These are phyloP conservation scores for Cercospora sojina DNA, from an alignment of 2,329 filamentous ascomycete species.

Conservation along the genomic window DNA sequence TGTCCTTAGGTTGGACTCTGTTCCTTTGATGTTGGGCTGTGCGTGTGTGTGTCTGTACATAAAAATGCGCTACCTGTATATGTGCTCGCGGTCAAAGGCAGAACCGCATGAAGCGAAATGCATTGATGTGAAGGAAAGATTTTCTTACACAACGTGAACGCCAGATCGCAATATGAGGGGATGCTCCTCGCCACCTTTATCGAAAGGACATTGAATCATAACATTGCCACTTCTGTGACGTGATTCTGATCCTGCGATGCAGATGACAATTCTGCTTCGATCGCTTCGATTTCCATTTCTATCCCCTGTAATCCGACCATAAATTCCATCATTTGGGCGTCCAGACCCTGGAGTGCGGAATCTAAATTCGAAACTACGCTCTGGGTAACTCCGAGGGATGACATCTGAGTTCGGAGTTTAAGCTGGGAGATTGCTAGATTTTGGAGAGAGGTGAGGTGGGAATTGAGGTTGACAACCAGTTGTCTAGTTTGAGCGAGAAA, in stretches of 20 bases:
- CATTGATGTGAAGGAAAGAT: neutral
- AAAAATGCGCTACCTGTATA: neutral
- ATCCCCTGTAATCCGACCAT: neutral
- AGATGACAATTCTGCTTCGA: neutral
- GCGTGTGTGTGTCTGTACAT: neutral
- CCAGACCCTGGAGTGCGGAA: neutral
- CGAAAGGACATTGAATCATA: neutral
- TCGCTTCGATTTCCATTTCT: neutral
- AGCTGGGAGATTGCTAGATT: neutral
- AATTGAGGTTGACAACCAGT: neutral
- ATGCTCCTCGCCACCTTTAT: neutral
- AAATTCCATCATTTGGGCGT: neutral
- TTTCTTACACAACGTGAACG: neutral
- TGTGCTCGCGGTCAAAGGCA: neutral
- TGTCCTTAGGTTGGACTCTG: neutral
- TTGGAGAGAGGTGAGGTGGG: neutral
- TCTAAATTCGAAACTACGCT: neutral
- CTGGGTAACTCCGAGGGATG: neutral
- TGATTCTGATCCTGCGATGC: neutral
- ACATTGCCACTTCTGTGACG: neutral
- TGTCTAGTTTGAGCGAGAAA: neutral
- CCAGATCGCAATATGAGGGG: neutral
- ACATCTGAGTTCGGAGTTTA: neutral
- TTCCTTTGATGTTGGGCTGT: neutral
- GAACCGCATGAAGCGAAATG: neutral